Base-by-base conservation (phyloP, 129 eudicot species). In the Chrysanthemum makinoi region DNA sequence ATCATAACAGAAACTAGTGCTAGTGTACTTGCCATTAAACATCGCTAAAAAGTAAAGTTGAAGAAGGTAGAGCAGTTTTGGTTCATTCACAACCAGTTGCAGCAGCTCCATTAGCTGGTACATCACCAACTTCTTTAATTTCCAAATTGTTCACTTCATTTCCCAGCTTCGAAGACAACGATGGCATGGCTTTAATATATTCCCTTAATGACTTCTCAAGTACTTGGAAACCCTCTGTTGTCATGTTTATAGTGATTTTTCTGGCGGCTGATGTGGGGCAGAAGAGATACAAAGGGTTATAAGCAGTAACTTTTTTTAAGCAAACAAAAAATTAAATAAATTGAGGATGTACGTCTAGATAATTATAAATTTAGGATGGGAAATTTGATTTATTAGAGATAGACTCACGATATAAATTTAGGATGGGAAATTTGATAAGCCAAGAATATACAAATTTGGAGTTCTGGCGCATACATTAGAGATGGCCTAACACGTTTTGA, bases 121-220 rank as follows among this genome's bases (percentile, higher is more conserved):
- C 99, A 49, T 94, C 99, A 6, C 99, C 99, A 10, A 94, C 87
- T 83, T 94, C 99, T 81, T 84, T 86, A 64, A 94, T 73, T 58
- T 69, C 76, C 65, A 87, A 71, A 33, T 87, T 72, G 1, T 90
- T 79, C 30, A 83, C 69, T 16, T 84, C 75, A 60, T 78, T 83
- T 0, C 91, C 96, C 5, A 90, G 82, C 86, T 83, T 79, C 2
- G 82, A 71, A 39, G 84, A 78, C 12, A 94, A 86, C 15, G 85
- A 73, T 5, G 99, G 99, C 5, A 97, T 89, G 39, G 83, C 77
- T 77, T 94, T 84, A 19, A 94, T 76, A 75, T 94, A 94, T 22
- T 87, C 99, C 48, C 83, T 57, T 72, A 94, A 35, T 39, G 86
- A 82, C 75, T 83, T 87, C 82, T 94, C 79, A 13, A 94, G 80